Evolutionary conservation across 2,329 filamentous ascomycete genomes (phyloP).

Genomic region (Alternaria sp.): DNA sequence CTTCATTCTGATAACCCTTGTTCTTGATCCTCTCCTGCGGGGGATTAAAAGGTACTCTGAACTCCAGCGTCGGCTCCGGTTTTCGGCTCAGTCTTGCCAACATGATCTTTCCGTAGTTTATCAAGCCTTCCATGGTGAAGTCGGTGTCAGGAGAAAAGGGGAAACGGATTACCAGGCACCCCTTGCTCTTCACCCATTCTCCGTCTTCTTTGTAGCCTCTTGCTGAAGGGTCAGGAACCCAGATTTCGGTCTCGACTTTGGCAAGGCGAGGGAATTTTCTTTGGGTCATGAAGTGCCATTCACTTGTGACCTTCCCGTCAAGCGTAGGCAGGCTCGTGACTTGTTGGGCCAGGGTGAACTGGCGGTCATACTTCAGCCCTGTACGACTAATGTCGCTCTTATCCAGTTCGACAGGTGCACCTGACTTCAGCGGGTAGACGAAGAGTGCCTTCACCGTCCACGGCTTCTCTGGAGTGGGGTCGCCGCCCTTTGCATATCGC

Average conservation of each 20-base stretch:
- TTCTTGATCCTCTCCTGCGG: constrained; percentile 64
- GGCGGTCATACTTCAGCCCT: constrained; percentile 79
- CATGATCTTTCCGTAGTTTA: constrained; percentile 45
- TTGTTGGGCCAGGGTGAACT: constrained; percentile 81
- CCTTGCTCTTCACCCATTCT: constrained; percentile 62
- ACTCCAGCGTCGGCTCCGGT: constrained; percentile 67
- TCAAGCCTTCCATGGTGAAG: constrained; percentile 45
- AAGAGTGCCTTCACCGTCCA: constrained; percentile 72
- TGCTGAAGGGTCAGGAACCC: constrained; percentile 71
- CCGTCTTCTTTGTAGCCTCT: constrained; percentile 59
- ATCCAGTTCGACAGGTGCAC: constrained; percentile 76
- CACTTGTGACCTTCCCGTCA: constrained; percentile 52
- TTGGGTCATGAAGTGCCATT: constrained; percentile 77
- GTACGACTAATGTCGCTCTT: constrained; percentile 69
- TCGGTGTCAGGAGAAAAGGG: constrained; percentile 58
- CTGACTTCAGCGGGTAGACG: constrained; percentile 86
- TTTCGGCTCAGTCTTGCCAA: constrained; percentile 48
- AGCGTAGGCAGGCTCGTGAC: constrained; percentile 54
- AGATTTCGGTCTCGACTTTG: constrained; percentile 71
- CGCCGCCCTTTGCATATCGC: constrained; percentile 54
- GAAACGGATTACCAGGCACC: constrained; percentile 73
- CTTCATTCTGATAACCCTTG: constrained; percentile 66
- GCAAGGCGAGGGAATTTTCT: constrained; percentile 75
- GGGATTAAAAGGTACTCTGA: constrained; percentile 72
- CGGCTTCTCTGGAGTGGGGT: constrained; percentile 35